phyloP scores from a whole-genome alignment of 192 early-diverging fungal genomes.

The Phycomyces blakesleeanus region DNA sequence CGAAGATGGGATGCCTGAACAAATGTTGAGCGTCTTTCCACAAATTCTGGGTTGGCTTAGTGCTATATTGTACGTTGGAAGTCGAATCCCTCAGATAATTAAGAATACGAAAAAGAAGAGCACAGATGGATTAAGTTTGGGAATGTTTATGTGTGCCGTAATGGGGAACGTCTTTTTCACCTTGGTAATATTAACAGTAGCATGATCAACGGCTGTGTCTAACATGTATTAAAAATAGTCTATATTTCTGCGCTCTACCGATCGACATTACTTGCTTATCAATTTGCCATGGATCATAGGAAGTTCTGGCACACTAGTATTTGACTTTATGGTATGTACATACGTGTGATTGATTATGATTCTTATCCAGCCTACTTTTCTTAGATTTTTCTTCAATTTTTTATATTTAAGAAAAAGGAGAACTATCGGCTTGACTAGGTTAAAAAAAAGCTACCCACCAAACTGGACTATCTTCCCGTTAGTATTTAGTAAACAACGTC shows the following conservation, averaged over 20 bases:
- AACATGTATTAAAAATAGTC: conserved; percentile 38
- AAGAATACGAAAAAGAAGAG: conserved; percentile 70
- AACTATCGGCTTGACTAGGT: not conserved
- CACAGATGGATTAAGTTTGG: conserved; percentile 74
- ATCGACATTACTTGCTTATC: conserved; percentile 56
- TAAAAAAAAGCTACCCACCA: no score
- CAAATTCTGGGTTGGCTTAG: conserved; percentile 73
- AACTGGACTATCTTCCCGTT: no score
- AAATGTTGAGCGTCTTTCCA: conserved; percentile 32
- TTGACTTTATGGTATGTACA: conserved; percentile 66
- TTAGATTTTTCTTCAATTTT: conserved; percentile 68
- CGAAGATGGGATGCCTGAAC: not conserved
- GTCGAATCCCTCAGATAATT: conserved; percentile 79
- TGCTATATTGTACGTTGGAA: conserved; percentile 65
- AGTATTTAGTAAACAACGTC: no score
- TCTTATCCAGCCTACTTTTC: conserved; percentile 6
- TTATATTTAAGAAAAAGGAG: conserved; percentile 38
- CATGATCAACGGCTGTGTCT: not conserved
- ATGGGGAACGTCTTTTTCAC: conserved; percentile 68
- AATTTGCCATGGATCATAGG: conserved; percentile 79
- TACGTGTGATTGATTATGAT: not conserved
- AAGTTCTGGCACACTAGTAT: conserved; percentile 61
- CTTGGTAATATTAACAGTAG: conserved; percentile 28
- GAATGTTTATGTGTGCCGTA: conserved; percentile 81
- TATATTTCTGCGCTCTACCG: conserved; percentile 70